Evolutionary conservation across 441 rosid genomes (phyloP).

Genomic region (Gossypium lobatum): DNA sequence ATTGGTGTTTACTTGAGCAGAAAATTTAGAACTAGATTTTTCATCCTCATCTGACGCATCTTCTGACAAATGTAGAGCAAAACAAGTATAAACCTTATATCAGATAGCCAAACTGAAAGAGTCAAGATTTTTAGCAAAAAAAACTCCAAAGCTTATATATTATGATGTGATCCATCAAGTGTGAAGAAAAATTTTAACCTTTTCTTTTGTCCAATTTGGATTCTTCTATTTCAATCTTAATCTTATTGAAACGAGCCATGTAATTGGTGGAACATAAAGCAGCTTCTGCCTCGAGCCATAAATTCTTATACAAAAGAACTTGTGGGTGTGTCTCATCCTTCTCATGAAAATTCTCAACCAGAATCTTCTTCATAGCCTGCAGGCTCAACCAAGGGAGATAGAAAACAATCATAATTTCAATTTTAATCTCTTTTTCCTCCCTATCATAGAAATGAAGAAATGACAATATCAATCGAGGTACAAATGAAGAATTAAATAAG

Average conservation of each 20-base stretch:
- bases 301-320: constrained; percentile 66
- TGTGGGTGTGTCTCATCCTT: constrained; percentile 50
- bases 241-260: constrained; percentile 60
- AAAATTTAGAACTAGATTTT: constrained; percentile 15
- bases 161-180: background rate
- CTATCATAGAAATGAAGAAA: background rate
- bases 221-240: constrained; percentile 52
- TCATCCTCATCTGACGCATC: constrained; percentile 25
- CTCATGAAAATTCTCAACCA: constrained; percentile 50
- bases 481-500: background rate
- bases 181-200: constrained; percentile 31
- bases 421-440: background rate
- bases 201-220: constrained; percentile 22
- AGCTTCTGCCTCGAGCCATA: constrained; percentile 98
- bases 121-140: background rate
- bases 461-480: background rate
- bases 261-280: constrained; percentile 62
- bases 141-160: background rate
- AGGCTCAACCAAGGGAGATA: constrained; percentile 17
- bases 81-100: background rate
- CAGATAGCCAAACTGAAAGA: constrained; percentile 3
- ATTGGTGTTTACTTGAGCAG: constrained; percentile 17
- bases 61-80: constrained; percentile 30
- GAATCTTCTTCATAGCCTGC: constrained; percentile 73
- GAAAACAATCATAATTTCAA: background rate